Conservation (phyloP, 495 filamentous ascomycete species). For the Xylaria bambusicola region DNA sequence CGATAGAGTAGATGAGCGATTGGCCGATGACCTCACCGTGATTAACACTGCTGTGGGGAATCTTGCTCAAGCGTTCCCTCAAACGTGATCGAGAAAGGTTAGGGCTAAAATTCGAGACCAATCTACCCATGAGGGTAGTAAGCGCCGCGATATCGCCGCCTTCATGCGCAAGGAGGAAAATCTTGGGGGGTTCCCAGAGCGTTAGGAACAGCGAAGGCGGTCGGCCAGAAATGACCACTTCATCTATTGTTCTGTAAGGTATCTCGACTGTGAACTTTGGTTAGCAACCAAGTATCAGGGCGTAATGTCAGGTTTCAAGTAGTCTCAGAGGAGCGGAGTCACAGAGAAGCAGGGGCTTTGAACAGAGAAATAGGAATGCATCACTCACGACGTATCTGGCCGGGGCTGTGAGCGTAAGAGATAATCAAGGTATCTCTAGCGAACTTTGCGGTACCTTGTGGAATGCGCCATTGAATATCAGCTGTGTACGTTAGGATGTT, state of each 20-base stretch:
- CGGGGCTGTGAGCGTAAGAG: not conserved
- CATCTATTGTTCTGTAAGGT: conserved; percentile 28
- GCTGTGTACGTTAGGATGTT: conserved; percentile 45
- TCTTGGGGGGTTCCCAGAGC: conserved; percentile 28
- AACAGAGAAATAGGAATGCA: not conserved
- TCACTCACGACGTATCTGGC: conserved; percentile 10
- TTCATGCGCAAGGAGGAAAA: conserved; percentile 12
- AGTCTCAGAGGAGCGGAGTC: too few species aligned
- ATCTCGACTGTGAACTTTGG: conserved; percentile 22
- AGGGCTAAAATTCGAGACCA: not conserved
- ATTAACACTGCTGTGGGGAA: conserved; percentile 20
- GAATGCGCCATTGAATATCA: conserved; percentile 41
- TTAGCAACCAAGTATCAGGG: conserved; percentile 4
- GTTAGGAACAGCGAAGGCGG: conserved; percentile 28
- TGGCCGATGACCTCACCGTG: conserved; percentile 30
- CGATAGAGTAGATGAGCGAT: conserved; percentile 29
- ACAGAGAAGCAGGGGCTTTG: too few species aligned
- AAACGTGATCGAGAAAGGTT: not conserved
- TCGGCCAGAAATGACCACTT: conserved; percentile 20
- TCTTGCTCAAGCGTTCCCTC: conserved; percentile 22
- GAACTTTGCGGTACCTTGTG: conserved; percentile 46
- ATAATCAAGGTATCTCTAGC: conserved; percentile 43
- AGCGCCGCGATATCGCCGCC: conserved; percentile 1
- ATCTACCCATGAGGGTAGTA: not conserved
- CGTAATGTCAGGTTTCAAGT: not conserved